phyloP scores from a whole-genome alignment of 768 basidiomycete species.

The Cystofilobasidium macerans region DNA sequence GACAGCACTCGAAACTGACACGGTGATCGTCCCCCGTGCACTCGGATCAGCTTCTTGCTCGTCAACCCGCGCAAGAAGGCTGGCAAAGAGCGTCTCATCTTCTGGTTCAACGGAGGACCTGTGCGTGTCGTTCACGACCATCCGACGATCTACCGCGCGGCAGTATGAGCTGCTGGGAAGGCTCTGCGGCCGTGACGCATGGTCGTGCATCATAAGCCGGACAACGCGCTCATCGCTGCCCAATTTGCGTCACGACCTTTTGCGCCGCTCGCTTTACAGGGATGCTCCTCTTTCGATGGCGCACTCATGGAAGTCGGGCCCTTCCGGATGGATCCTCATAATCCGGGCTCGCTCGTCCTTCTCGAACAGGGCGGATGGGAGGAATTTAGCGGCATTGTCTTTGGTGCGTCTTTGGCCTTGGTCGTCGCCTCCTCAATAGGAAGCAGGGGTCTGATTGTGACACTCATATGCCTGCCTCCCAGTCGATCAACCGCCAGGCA shows the following conservation, averaged over 20 bases:
- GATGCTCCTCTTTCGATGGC: slow-evolving; percentile 94
- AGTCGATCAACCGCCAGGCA: slow-evolving; percentile 98
- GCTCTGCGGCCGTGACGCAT: too few species aligned
- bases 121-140: too few species aligned
- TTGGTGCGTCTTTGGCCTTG: slow-evolving; percentile 49
- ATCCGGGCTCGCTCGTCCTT: slow-evolving; percentile 52
- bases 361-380: slow-evolving; percentile 82
- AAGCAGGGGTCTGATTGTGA: neutral
- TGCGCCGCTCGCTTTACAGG: slow-evolving; percentile 44
- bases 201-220: too few species aligned
- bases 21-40: too few species aligned
- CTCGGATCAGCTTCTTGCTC: slow-evolving; percentile 55
- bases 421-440: neutral
- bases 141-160: too few species aligned
- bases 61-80: slow-evolving; percentile 73
- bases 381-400: slow-evolving; percentile 89
- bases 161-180: neutral
- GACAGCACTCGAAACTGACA: too few species aligned
- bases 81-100: slow-evolving; percentile 80
- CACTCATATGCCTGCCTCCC: neutral
- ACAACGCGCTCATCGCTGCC: too few species aligned
- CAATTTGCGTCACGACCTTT: too few species aligned
- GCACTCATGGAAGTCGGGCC: slow-evolving; percentile 98
- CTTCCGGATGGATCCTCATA: slow-evolving; percentile 47
- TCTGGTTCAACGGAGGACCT: slow-evolving; percentile 85